phyloP scores from a whole-genome alignment of 352 stramenopile species.

The Globisporangium perplexum region DNA sequence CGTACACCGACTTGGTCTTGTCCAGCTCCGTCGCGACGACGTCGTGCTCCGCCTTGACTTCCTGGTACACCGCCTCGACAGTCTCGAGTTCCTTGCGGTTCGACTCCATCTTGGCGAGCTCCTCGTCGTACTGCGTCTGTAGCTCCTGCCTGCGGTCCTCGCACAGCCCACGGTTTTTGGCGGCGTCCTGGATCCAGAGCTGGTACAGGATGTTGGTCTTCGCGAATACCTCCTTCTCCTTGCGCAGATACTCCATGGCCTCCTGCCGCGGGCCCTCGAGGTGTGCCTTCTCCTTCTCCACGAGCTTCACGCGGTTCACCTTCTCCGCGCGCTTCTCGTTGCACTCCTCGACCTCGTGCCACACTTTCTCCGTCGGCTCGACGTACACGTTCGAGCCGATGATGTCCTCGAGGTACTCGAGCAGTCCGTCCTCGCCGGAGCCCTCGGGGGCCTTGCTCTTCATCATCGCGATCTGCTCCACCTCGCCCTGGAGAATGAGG shows the following conservation, averaged over 20 bases:
- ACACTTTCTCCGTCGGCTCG: slow-evolving; percentile 90
- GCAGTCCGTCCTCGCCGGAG: slow-evolving; percentile 95
- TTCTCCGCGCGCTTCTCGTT: slow-evolving; percentile 91
- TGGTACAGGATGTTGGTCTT: slow-evolving; percentile 98
- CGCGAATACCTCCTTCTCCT: slow-evolving; percentile 94
- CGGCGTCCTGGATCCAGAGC: slow-evolving; percentile 83
- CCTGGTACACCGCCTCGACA: slow-evolving; percentile 80
- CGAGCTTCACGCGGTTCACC: slow-evolving; percentile 97
- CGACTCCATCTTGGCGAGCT: slow-evolving; percentile 69
- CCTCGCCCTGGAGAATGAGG: slow-evolving; percentile 95
- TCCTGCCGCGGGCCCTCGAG: slow-evolving; percentile 94
- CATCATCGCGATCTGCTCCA: slow-evolving; percentile 99
- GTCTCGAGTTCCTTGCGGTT: slow-evolving; percentile 74
- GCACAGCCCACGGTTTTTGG: slow-evolving; percentile 67
- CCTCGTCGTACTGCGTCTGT: slow-evolving; percentile 68
- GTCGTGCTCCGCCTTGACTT: slow-evolving; percentile 83
- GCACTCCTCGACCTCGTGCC: slow-evolving; percentile 92
- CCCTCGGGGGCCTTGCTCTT: slow-evolving; percentile 94
- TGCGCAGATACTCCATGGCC: slow-evolving; percentile 92
- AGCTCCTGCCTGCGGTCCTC: slow-evolving; percentile 60
- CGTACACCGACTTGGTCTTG: slow-evolving; percentile 90
- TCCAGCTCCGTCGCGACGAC: slow-evolving; percentile 82
- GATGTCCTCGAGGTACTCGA: slow-evolving; percentile 99
- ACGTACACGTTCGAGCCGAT: slow-evolving; percentile 99
- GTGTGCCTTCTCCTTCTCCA: slow-evolving; percentile 96